Evolutionary conservation across 495 filamentous ascomycete species (phyloP).

Genomic region (Oleoguttula mirabilis): DNA sequence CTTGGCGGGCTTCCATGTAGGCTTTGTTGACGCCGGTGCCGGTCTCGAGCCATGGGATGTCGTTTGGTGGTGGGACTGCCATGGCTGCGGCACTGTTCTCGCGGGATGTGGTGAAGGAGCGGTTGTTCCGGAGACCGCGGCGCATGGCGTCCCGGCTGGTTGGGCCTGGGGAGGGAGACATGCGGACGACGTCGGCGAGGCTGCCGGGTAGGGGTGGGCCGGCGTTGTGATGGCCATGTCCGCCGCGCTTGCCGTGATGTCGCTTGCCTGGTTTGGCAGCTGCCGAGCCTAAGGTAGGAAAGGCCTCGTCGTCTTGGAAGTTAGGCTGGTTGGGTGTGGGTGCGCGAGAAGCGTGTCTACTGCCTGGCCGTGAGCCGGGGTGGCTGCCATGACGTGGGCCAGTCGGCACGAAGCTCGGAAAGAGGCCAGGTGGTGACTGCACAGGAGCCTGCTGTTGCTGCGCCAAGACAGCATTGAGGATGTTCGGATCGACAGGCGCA

Average conservation of each 20-base stretch:
- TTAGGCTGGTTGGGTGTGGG: constrained; percentile 56
- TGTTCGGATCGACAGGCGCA: constrained; percentile 5
- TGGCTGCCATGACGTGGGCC: constrained; percentile 34
- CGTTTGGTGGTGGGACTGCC: constrained; percentile 74
- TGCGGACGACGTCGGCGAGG: constrained; percentile 56
- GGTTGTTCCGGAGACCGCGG: constrained; percentile 16
- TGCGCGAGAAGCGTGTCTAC: constrained; percentile 67
- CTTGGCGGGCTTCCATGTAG: constrained; percentile 84
- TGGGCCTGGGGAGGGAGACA: constrained; percentile 39
- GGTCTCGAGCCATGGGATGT: constrained; percentile 95
- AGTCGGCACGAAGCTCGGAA: constrained; percentile 31
- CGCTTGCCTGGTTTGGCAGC: constrained; percentile 67
- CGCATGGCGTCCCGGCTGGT: constrained; percentile 36
- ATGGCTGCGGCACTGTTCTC: constrained; percentile 71
- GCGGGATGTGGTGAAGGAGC: constrained; percentile 36
- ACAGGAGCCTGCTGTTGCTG: constrained; percentile 6
- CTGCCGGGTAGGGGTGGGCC: constrained; percentile 52
- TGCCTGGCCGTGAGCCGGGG: constrained; percentile 73
- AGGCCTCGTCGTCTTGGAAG: constrained; percentile 90
- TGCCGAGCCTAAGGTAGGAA: constrained; percentile 80
- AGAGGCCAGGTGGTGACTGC: constrained; percentile 45
- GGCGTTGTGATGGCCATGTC: constrained; percentile 49
- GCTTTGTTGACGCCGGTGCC: constrained; percentile 82
- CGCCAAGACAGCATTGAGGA: constrained; percentile 11
- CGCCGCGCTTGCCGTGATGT: constrained; percentile 77